These are phyloP conservation scores for Sporothrix mexicana DNA, from an alignment of 2,329 filamentous ascomycete species.

Conservation along the genomic window DNA sequence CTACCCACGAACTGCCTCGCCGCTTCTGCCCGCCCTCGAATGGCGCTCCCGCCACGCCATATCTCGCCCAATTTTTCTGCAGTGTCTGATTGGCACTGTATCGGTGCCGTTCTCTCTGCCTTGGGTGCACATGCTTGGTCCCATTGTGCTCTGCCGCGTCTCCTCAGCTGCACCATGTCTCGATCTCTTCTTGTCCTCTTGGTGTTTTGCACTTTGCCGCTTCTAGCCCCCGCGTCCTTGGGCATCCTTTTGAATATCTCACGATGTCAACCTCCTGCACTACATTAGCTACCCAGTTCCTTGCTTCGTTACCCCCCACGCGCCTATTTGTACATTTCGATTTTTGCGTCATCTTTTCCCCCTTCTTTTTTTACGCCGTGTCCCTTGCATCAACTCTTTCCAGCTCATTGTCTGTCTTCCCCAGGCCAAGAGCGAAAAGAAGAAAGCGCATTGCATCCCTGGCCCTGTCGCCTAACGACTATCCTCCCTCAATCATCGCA, in stretches of 20 bases:
- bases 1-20: neutral
- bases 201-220: neutral
- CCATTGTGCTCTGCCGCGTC: neutral
- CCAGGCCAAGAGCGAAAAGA: neutral
- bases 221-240: neutral
- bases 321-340: conserved; percentile 4
- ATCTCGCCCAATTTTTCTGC: neutral
- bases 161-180: neutral
- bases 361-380: neutral
- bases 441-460: conserved; percentile 1
- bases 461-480: neutral
- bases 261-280: neutral
- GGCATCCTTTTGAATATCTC: neutral
- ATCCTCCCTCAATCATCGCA: neutral
- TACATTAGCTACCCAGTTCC: neutral
- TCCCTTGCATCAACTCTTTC: conserved; percentile 2
- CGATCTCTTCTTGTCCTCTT: conserved; percentile 6
- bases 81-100: conserved; percentile 6
- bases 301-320: neutral
- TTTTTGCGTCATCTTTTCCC: neutral
- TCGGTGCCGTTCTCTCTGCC: neutral
- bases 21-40: neutral
- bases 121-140: neutral
- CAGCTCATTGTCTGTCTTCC: neutral
- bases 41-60: neutral